Base-by-base conservation (phyloP, 1,284 basidiomycete species). In the Entoloma clypeatum region DNA sequence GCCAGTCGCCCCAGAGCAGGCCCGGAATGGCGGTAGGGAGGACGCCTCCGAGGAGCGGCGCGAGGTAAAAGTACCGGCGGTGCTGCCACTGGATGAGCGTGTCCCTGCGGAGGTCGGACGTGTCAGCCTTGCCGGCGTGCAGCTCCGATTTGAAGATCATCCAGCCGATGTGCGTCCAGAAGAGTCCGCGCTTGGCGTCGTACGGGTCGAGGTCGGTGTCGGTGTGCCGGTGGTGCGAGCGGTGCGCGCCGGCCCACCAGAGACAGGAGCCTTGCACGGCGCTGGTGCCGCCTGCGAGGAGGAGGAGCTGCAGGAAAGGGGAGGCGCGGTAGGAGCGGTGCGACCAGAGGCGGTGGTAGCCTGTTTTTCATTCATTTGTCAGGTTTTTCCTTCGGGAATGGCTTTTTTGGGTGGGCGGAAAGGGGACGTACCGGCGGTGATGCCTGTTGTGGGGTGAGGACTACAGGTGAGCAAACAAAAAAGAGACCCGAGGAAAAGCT, bases 181-280 rank as follows among this genome's bases (percentile, higher is more conserved):
- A 55, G 16, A 87, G 62, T 3, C 92, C 92, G 49, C 86, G 77
- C 57, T 86, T 79, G 3, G 92, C 83, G 52, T 86, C 81, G 68
- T 95, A 94, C 5, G 92, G 92, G 63, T 95, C 92, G 36, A 89
- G 77, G 51, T 92, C 86, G 32, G 91, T 93, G 67, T 95, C 92
- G 51, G 92, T 93, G 52, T 72, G 62, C 36, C 91, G 78, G 63
- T 93, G 91, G 62, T 94, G 92, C 27, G 90, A 88, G 43, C 92
- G 81, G 64, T 94, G 92, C 23, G 86, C 79, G 40, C 87, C 78
- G n/a, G 87, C 80, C 92, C 92, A 95, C 91, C 91, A 95, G 56
- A 79, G 81, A 63, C 88, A 88, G 8, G 89, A 91, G 1, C 92
- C 92, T 66, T 94, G 85, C 3, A 92, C 86, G 4, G 91, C 86